phyloP scores from a whole-genome alignment of 371 early-diverging fungal genomes.

The Mortierella sp. region DNA sequence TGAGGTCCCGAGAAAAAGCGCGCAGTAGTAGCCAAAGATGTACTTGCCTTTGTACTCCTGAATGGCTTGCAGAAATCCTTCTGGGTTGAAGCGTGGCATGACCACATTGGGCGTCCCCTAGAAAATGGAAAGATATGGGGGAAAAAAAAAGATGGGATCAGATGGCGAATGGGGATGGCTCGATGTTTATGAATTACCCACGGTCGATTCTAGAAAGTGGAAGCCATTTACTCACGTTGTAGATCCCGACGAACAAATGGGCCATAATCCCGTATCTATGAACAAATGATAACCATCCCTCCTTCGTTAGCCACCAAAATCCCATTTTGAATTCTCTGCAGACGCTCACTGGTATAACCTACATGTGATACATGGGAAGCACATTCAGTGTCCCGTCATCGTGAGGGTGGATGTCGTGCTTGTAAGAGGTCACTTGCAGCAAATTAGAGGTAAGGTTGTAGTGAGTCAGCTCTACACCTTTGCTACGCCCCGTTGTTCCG shows the following conservation, averaged over 20 bases:
- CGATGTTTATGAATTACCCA: too few species aligned
- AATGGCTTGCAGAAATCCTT: constrained; percentile 59
- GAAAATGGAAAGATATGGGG: too few species aligned
- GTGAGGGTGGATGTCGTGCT: constrained; percentile 14
- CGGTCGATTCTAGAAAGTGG: too few species aligned
- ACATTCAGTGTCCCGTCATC: constrained; percentile 55
- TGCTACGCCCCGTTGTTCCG: constrained; percentile 80
- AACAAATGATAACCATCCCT: too few species aligned
- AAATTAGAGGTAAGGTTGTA: constrained; percentile 79
- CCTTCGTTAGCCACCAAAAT: background rate
- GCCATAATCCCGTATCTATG: too few species aligned
- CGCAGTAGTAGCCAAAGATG: too few species aligned
- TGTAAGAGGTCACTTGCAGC: constrained; percentile 60
- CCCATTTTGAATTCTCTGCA: too few species aligned
- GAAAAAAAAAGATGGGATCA: too few species aligned
- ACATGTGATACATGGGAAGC: constrained; percentile 68
- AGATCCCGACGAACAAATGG: too few species aligned
- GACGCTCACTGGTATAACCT: background rate
- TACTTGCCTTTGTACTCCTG: constrained; percentile 55
- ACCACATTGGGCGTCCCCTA: constrained; percentile 56
- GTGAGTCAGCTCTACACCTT: constrained; percentile 89
- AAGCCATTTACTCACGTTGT: too few species aligned
- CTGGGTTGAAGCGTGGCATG: constrained; percentile 72
- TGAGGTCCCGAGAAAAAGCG: too few species aligned
- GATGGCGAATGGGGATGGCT: too few species aligned